Conservation (phyloP, 2,329 filamentous ascomycete genomes). For the Neonectria faginata region DNA sequence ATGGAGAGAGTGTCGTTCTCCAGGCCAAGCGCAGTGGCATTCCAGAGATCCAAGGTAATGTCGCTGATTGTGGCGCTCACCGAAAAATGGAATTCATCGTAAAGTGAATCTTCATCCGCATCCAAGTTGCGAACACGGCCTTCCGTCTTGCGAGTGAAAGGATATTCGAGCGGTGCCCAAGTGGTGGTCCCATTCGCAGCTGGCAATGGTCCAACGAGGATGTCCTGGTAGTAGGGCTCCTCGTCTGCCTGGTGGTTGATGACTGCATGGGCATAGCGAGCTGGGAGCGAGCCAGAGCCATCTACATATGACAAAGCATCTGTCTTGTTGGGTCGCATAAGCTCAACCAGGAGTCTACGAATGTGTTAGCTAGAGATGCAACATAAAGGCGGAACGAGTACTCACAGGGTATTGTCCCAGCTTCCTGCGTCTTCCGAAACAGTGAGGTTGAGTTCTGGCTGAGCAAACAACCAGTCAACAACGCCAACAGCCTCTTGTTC, state of each 20-base stretch:
- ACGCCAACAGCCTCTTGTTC: constrained; percentile 12
- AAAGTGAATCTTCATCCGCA: constrained; percentile 7
- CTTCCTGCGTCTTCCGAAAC: constrained; percentile 14
- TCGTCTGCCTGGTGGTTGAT: constrained; percentile 21
- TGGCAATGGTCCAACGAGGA: constrained; percentile 19
- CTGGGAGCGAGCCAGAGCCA: constrained; percentile 2
- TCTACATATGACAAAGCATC: constrained; percentile 22
- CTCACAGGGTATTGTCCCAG: constrained; percentile 27
- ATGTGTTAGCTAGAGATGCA: not conserved
- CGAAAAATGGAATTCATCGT: constrained; percentile 5
- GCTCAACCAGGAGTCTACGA: constrained; percentile 12
- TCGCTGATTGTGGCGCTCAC: constrained; percentile 11
- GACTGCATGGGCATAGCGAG: constrained; percentile 19
- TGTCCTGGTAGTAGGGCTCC: constrained; percentile 20
- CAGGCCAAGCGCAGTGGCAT: constrained; percentile 22
- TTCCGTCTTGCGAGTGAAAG: constrained; percentile 20
- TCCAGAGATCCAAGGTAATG: constrained; percentile 24
- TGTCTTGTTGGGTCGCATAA: constrained; percentile 24
- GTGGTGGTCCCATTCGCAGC: constrained; percentile 13
- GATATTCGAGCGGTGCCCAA: constrained; percentile 20
- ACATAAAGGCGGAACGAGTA: too few species aligned
- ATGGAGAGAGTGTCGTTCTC: constrained; percentile 22
- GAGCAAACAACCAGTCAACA: constrained; percentile 20
- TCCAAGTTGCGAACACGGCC: constrained; percentile 20
- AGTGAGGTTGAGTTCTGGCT: constrained; percentile 21